Evolutionary conservation across 2,329 filamentous ascomycete genomes (phyloP), one percentile per base, ranked within the genome.

Genomic region (Mycosphaerella sp.): DNA sequence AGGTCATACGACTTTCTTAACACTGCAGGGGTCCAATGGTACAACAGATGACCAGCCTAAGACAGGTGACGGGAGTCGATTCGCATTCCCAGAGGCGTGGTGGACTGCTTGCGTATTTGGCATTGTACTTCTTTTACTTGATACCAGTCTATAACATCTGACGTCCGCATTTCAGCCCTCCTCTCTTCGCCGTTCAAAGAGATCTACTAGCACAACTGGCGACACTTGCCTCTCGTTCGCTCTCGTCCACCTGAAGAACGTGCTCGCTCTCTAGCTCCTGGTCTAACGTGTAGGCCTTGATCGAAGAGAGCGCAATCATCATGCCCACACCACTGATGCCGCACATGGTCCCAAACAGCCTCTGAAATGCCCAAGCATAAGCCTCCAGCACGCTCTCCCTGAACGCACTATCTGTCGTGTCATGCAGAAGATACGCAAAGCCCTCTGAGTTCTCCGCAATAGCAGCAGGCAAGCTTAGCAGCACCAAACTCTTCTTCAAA

Each of bases 281-380:
- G n/a, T 59, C 41, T n/a, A 59, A 17, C 13, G 54, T 44, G 14
- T 57, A 52, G 3, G 50, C 50, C 41, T 50, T 47, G 37, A 57
- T 54, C 10, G 56, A 49, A 10, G 32, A 14, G 2, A 40, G 42
- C 5, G 57, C 52, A 32, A 54, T 40, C 6, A 55, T 28, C 16
- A 63, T 34, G 6, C 62, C 61, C 4, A 64, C 13, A 5, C 49
- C 59, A 25, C 60, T 58, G 27, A 64, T 57, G 1, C 62, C 61
- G 41, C 52, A 52, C 44, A 62, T 51, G 1, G 52, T 55, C 3
- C 60, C 60, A 25, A 62, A 63, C 2, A 64, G 46, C 49, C 52
- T 59, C 13, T 44, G 47, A 25, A 64, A 59, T 1, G 58, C 54
- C 52, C 54, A 59, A 1, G 57, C 53, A 34, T 59, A 62, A 3